Percentiles rank a stretch among this genome's conserved stretches.
These are phyloP conservation scores for Penicillium subrubescens DNA, from an alignment of 495 filamentous ascomycete genomes.

Conservation along the genomic window DNA sequence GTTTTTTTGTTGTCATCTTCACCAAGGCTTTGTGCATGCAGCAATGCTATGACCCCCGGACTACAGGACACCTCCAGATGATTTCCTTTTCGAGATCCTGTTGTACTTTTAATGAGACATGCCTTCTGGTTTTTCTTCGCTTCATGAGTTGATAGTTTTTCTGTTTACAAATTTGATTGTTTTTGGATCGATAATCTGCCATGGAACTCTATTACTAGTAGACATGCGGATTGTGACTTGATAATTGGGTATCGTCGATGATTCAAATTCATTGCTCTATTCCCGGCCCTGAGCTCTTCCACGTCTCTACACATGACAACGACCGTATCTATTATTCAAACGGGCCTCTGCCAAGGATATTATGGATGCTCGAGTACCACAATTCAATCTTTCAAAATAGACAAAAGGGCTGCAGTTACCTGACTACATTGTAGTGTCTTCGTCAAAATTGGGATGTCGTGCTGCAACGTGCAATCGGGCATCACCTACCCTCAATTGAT, in stretches of 20 bases:
- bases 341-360: no score
- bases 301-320: no score
- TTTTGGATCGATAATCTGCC: not conserved
- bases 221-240: not conserved
- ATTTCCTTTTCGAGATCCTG: constrained; percentile 28
- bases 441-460: no score
- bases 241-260: not conserved
- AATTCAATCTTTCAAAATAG: no score
- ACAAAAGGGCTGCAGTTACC: no score
- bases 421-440: no score
- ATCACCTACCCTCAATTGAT: no score
- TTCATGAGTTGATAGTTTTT: constrained; percentile 38
- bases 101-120: constrained; percentile 42
- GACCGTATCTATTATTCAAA: no score
- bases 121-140: constrained; percentile 22
- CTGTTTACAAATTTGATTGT: constrained; percentile 20
- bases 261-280: not conserved
- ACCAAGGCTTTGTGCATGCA: constrained; percentile 17
- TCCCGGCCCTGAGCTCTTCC: not conserved
- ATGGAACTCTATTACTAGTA: not conserved
- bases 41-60: constrained; percentile 28
- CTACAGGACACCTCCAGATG: constrained; percentile 30
- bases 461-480: no score
- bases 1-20: constrained; percentile 8
- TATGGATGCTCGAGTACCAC: no score